Evolutionary conservation across 441 rosid genomes (phyloP).

Genomic region (Adansonia madagascariensis): DNA sequence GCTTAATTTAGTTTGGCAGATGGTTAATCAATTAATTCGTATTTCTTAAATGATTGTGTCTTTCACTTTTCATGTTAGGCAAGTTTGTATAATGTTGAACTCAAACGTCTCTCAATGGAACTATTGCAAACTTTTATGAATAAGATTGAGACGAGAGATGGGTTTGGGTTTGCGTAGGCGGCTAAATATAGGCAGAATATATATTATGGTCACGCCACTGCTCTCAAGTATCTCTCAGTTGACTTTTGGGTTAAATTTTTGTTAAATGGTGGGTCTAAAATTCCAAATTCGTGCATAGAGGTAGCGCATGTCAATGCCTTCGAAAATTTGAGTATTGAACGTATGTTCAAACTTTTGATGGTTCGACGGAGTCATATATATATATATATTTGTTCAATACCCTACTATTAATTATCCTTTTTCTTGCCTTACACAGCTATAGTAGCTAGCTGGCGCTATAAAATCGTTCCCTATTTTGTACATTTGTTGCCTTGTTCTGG

Average conservation of each 20-base stretch:
- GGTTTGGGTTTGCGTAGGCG: slow-evolving; percentile 4
- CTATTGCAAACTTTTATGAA: neutral
- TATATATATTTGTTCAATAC: neutral
- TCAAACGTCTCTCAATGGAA: neutral
- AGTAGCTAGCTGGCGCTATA: neutral
- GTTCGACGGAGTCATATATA: neutral
- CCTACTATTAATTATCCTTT: neutral
- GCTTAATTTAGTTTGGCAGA: neutral
- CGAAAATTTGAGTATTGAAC: neutral
- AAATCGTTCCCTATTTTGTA: neutral
- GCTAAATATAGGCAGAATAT: slow-evolving; percentile 8
- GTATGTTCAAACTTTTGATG: neutral
- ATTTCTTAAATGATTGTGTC: neutral
- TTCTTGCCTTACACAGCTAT: neutral
- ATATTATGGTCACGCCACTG: neutral
- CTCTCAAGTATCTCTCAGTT: neutral
- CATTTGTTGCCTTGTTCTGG: neutral
- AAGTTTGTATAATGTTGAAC: neutral
- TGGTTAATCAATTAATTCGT: neutral
- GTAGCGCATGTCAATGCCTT: neutral
- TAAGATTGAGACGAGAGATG: neutral
- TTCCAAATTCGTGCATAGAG: slow-evolving; percentile 17
- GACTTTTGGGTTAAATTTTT: neutral
- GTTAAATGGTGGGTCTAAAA: slow-evolving; percentile 9
- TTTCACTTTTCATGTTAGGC: neutral